Conservation (phyloP, 352 stramenopile species). For the Albugo laibachii region DNA sequence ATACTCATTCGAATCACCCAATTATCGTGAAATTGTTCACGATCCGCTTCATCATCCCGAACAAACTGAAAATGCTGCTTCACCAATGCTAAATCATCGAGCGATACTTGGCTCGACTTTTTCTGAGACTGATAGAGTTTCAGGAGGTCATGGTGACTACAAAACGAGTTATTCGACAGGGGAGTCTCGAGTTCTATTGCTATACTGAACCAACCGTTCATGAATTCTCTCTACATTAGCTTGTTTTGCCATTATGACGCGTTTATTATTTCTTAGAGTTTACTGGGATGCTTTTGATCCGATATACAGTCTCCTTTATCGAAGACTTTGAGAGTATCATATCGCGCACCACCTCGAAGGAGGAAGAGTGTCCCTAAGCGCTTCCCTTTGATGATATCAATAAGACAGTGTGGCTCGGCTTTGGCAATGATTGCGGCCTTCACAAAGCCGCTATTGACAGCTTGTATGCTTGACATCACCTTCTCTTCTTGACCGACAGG, state of each 20-base stretch:
- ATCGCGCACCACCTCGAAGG: slow-evolving; percentile 13
- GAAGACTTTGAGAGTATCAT: neutral
- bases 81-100: slow-evolving; percentile 20
- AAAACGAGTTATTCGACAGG: too few species aligned
- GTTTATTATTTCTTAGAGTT: too few species aligned
- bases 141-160: too few species aligned
- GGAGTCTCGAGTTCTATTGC: too few species aligned
- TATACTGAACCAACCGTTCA: too few species aligned
- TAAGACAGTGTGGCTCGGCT: slow-evolving; percentile 31
- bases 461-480: slow-evolving; percentile 55
- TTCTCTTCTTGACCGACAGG: slow-evolving; percentile 60
- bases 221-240: too few species aligned
- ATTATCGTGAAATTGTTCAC: slow-evolving; percentile 19
- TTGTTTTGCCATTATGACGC: too few species aligned
- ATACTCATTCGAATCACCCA: slow-evolving; percentile 66
- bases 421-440: slow-evolving; percentile 41
- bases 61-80: slow-evolving; percentile 51
- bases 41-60: slow-evolving; percentile 44
- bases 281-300: too few species aligned
- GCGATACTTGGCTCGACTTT: too few species aligned
- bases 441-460: slow-evolving; percentile 45
- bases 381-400: slow-evolving; percentile 46
- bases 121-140: too few species aligned
- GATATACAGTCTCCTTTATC: too few species aligned
- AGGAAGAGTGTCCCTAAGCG: slow-evolving; percentile 45